These are phyloP conservation scores for Pythium dissimile DNA, from an alignment of 352 stramenopile genomes.

Conservation along the genomic window DNA sequence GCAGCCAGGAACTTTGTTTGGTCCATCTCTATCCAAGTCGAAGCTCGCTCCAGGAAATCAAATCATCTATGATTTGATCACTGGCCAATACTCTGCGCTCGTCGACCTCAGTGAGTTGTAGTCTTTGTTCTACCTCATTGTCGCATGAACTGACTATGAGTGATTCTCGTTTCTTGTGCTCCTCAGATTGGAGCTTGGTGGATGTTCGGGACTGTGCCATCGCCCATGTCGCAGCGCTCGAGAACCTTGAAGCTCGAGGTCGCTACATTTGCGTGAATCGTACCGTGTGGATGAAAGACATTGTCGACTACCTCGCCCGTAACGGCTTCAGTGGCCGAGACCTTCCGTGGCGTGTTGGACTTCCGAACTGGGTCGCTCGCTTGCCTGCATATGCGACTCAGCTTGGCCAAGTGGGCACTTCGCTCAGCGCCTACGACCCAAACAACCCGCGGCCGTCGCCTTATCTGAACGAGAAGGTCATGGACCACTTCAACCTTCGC, in stretches of 20 bases:
- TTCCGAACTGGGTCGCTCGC: slow-evolving; percentile 81
- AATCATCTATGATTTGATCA: slow-evolving; percentile 86
- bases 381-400: slow-evolving; percentile 84
- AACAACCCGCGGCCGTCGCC: slow-evolving; percentile 51
- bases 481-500: slow-evolving; percentile 74
- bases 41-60: slow-evolving; percentile 83
- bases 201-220: slow-evolving; percentile 82
- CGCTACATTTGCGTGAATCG: slow-evolving; percentile 87
- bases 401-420: slow-evolving; percentile 79
- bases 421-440: slow-evolving; percentile 65
- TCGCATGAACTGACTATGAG: not conserved
- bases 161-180: not conserved
- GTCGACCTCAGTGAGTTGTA: slow-evolving; percentile 71
- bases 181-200: slow-evolving; percentile 77
- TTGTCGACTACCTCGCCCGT: slow-evolving; percentile 78
- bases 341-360: slow-evolving; percentile 75
- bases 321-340: slow-evolving; percentile 86
- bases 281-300: slow-evolving; percentile 86
- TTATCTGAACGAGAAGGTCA: slow-evolving; percentile 78
- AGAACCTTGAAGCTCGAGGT: slow-evolving; percentile 79
- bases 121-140: not conserved
- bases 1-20: slow-evolving; percentile 78
- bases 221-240: slow-evolving; percentile 76
- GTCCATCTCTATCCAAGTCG: slow-evolving; percentile 76
- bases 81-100: slow-evolving; percentile 81